Percentiles rank a stretch among this genome's conserved stretches.
phyloP scores from a whole-genome alignment of 192 early-diverging fungal genomes.

The Linnemannia exigua region DNA sequence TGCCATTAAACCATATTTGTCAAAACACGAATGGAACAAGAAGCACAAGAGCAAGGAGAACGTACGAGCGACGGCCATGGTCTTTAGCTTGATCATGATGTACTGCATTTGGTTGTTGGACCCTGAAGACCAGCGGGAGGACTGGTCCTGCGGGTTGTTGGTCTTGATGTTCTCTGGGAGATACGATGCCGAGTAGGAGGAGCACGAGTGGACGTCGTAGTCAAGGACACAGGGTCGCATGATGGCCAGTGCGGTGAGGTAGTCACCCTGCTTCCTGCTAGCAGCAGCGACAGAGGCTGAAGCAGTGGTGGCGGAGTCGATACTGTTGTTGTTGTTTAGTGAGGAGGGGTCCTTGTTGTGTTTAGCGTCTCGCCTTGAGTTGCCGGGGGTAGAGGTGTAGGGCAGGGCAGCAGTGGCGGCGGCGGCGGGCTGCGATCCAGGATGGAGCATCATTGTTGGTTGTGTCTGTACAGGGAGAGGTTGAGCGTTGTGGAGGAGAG shows the following conservation, averaged over 20 bases:
- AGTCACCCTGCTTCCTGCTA: constrained; percentile 45
- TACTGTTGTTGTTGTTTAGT: background rate
- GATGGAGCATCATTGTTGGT: constrained; percentile 49
- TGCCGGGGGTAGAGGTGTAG: background rate
- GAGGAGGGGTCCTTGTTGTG: background rate
- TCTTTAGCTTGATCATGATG: constrained; percentile 91
- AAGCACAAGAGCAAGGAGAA: background rate
- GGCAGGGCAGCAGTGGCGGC: background rate
- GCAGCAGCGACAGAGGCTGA: background rate
- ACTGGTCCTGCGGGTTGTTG: constrained; percentile 90
- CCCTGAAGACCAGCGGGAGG: constrained; percentile 91
- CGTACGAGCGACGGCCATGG: constrained; percentile 87
- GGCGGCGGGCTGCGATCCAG: constrained; percentile 23
- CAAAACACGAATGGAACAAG: background rate
- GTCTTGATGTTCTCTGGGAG: constrained; percentile 87
- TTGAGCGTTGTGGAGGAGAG: background rate
- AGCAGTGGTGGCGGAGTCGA: background rate
- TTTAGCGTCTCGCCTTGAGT: background rate
- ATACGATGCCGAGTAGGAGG: constrained; percentile 87
- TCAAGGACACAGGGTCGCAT: constrained; percentile 51
- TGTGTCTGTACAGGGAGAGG: background rate
- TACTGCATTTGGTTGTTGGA: constrained; percentile 93
- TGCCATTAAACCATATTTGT: background rate
- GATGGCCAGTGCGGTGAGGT: constrained; percentile 49
- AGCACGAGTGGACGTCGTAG: constrained; percentile 82